Conservation (phyloP, 2,329 filamentous ascomycete species). For the Cladosporium sp. region DNA sequence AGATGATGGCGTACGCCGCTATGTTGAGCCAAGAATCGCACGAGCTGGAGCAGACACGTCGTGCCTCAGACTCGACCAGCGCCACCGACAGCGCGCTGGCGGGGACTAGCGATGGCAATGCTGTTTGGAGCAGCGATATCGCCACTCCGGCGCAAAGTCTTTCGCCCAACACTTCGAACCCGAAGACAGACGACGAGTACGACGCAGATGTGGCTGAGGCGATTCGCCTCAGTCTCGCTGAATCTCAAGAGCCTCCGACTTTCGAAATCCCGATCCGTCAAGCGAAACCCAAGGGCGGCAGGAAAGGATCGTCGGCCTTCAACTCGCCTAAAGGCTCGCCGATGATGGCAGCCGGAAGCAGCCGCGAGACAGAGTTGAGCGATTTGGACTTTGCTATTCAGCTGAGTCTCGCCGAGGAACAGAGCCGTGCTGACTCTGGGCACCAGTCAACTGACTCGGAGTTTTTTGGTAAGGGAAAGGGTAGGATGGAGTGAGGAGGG, state of each 20-base stretch:
- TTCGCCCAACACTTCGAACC: conserved; percentile 17
- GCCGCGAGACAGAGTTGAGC: conserved; percentile 41
- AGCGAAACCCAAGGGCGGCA: conserved; percentile 30
- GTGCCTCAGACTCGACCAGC: conserved; percentile 37
- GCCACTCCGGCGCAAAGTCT: conserved; percentile 21
- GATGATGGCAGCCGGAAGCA: conserved; percentile 33
- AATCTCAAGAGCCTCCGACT: conserved; percentile 16
- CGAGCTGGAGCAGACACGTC: conserved; percentile 44
- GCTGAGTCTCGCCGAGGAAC: conserved; percentile 55
- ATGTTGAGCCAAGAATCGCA: conserved; percentile 56
- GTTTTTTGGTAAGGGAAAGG: conserved; percentile 12
- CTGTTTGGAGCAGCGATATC: conserved; percentile 21
- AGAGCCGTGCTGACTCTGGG: conserved; percentile 34
- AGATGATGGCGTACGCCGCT: conserved; percentile 56
- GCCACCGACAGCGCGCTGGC: conserved; percentile 31
- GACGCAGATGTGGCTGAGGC: conserved; percentile 58
- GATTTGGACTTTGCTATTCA: conserved; percentile 58
- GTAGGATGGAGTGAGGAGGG: conserved; percentile 4
- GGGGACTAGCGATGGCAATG: conserved; percentile 32
- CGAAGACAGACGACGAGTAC: conserved; percentile 42
- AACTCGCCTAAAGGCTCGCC: conserved; percentile 20
- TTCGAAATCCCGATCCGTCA: conserved; percentile 44
- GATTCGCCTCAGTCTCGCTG: conserved; percentile 47
- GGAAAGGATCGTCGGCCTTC: conserved; percentile 25
- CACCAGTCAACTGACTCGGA: background rate